Percentiles rank a stretch among this genome's conserved stretches.
Evolutionary conservation across 2,329 filamentous ascomycete genomes (phyloP).

Genomic region (Nemania diffusa): DNA sequence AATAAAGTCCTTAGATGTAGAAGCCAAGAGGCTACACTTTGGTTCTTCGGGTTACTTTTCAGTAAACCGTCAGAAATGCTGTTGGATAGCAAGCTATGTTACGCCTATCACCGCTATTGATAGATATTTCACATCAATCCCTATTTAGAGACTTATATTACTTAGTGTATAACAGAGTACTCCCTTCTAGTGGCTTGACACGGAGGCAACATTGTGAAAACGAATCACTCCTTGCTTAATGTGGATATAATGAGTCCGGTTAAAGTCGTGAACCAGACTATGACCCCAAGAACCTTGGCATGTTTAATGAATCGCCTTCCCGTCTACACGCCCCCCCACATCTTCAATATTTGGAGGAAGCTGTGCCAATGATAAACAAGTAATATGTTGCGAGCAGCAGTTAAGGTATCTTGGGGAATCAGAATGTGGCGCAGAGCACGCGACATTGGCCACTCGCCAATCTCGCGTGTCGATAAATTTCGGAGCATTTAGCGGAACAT

Average conservation of each 20-base stretch:
- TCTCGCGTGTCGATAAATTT: constrained; percentile 4
- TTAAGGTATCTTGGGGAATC: constrained; percentile 5
- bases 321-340: constrained; percentile 22
- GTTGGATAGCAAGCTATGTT: neutral
- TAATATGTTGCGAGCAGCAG: constrained; percentile 19
- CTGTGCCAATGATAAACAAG: constrained; percentile 14
- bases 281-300: constrained; percentile 30
- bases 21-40: constrained; percentile 21
- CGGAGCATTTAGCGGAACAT: neutral
- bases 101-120: neutral
- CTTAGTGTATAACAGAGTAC: neutral
- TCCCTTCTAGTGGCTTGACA: neutral
- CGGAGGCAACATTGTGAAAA: constrained; percentile 23
- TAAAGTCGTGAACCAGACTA: constrained; percentile 34
- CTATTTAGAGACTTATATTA: neutral
- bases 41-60: constrained; percentile 11
- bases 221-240: constrained; percentile 23
- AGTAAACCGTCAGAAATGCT: constrained; percentile 1
- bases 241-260: constrained; percentile 35
- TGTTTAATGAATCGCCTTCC: constrained; percentile 23
- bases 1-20: constrained; percentile 6
- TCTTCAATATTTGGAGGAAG: constrained; percentile 30
- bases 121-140: constrained; percentile 8
- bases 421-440: constrained; percentile 4
- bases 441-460: constrained; percentile 8